Evolutionary conservation across 2,329 filamentous ascomycete genomes (phyloP).

Genomic region (Ascochyta rabiei): DNA sequence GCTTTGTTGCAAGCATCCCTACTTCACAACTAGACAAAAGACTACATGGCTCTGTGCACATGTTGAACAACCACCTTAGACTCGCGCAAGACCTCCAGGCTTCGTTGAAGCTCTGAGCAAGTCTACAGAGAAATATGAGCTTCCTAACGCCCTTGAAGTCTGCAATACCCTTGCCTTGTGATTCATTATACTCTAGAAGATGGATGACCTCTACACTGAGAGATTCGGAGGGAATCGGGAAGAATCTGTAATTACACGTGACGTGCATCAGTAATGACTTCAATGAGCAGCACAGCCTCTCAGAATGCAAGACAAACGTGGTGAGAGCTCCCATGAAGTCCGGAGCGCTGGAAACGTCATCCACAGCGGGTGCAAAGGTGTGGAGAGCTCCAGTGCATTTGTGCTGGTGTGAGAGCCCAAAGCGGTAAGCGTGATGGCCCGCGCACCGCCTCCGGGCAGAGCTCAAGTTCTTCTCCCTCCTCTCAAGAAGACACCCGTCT

Average conservation of each 20-base stretch:
- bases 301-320: neutral
- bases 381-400: constrained; percentile 11
- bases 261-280: neutral
- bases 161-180: neutral
- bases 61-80: too few species aligned
- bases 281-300: neutral
- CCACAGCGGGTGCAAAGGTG: constrained; percentile 3
- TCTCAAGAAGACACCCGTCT: constrained; percentile 35
- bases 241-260: neutral
- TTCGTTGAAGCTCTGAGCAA: too few species aligned
- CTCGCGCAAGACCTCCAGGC: too few species aligned
- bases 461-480: constrained; percentile 20
- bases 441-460: constrained; percentile 4
- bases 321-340: neutral
- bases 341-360: constrained; percentile 1
- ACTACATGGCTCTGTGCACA: too few species aligned
- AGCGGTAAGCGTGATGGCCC: constrained; percentile 15
- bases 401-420: constrained; percentile 8
- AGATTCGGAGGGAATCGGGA: constrained; percentile 10
- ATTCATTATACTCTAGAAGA: neutral
- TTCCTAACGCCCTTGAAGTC: neutral
- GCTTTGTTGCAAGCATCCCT: too few species aligned
- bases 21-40: too few species aligned
- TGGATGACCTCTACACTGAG: neutral
- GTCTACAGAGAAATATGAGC: too few species aligned